Percentiles rank a stretch among this genome's conserved stretches.
Evolutionary conservation across 441 rosid genomes (phyloP).

Genomic region (Populus hybrid): DNA sequence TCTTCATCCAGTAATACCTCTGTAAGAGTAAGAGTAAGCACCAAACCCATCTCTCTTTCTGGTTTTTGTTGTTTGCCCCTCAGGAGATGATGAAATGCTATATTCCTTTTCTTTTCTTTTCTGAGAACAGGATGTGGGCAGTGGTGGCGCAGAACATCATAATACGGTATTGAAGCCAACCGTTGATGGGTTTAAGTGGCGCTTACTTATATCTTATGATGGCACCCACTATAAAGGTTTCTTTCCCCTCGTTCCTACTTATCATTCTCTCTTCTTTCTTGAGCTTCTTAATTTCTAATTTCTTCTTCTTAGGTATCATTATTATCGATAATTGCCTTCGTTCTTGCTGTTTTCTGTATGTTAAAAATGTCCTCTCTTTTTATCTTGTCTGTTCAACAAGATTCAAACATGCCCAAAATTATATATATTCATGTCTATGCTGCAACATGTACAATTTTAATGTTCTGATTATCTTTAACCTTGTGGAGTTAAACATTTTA

Average conservation of each 20-base stretch:
- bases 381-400: not conserved
- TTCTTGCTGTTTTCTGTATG: not conserved
- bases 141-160: constrained; percentile 9
- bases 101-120: not conserved
- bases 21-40: not conserved
- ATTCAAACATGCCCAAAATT: not conserved
- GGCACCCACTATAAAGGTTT: constrained; percentile 77
- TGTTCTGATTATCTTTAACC: not conserved
- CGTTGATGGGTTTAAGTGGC: constrained; percentile 57
- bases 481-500: constrained; percentile 21
- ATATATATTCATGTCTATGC: not conserved
- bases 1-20: not conserved
- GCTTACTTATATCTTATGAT: constrained; percentile 77
- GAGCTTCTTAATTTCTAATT: not conserved
- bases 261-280: not conserved
- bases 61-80: not conserved
- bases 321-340: not conserved
- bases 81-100: not conserved
- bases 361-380: not conserved
- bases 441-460: not conserved
- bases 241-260: not conserved
- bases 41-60: not conserved
- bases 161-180: constrained; percentile 24
- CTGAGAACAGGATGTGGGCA: constrained; percentile 9
- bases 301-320: not conserved